Conservation (phyloP, 2,329 filamentous ascomycete genomes). For the Moelleriella libera region DNA sequence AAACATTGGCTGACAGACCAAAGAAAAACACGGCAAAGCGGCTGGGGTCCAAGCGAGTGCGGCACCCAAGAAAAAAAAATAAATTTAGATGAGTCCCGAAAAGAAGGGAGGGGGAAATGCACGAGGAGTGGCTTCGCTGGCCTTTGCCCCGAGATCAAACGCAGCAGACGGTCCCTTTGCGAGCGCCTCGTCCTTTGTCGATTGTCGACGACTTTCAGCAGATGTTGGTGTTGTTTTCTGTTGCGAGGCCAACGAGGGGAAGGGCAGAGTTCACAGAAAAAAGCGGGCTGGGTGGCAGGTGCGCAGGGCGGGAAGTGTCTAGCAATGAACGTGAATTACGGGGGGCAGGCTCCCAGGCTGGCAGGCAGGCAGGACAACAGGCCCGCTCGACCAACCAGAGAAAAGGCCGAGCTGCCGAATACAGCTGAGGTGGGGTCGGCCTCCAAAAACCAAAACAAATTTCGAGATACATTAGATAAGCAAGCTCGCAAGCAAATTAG, state of each 20-base stretch:
- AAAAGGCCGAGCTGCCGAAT: background rate
- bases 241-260: conserved; percentile 29
- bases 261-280: conserved; percentile 10
- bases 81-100: conserved; percentile 2
- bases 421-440: background rate
- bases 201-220: conserved; percentile 11
- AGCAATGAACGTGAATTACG: too few species aligned
- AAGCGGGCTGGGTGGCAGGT: conserved; percentile 5
- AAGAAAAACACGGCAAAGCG: conserved; percentile 5
- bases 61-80: background rate
- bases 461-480: conserved; percentile 10
- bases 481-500: conserved; percentile 10
- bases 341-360: too few species aligned
- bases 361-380: background rate
- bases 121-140: conserved; percentile 1
- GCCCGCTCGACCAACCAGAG: background rate
- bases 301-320: too few species aligned
- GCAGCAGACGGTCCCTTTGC: conserved; percentile 5
- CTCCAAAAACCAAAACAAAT: conserved; percentile 5
- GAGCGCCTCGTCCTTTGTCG: conserved; percentile 15
- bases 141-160: background rate
- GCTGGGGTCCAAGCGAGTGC: background rate
- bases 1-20: conserved; percentile 20
- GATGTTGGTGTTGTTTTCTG: conserved; percentile 28
- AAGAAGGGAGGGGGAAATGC: conserved; percentile 1